These are phyloP conservation scores for Melanogaster broomeanus DNA, from an alignment of 768 basidiomycete genomes.

Conservation along the genomic window DNA sequence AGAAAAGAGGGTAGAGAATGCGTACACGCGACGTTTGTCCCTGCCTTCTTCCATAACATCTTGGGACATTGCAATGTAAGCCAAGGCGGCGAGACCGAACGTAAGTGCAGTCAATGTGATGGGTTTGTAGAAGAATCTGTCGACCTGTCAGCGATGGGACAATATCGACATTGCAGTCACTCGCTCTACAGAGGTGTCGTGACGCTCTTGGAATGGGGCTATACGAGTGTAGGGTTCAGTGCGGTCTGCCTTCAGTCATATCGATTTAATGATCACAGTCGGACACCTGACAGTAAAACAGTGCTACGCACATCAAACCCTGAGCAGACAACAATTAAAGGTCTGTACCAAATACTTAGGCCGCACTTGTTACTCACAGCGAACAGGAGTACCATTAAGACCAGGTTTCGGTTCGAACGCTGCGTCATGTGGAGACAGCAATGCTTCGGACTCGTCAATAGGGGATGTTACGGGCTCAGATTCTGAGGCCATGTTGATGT, in stretches of 20 bases:
- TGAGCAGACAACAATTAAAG: slow-evolving; percentile 29
- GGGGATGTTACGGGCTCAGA: slow-evolving; percentile 39
- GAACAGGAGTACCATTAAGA: slow-evolving; percentile 70
- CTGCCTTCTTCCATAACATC: slow-evolving; percentile 83
- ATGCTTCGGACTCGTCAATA: slow-evolving; percentile 63
- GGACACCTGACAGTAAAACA: slow-evolving; percentile 4
- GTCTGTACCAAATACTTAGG: neutral
- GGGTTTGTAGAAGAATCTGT: slow-evolving; percentile 87
- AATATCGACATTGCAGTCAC: slow-evolving; percentile 17
- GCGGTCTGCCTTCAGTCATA: slow-evolving; percentile 64
- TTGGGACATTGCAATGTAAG: slow-evolving; percentile 81
- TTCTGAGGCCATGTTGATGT: slow-evolving; percentile 18
- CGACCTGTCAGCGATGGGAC: slow-evolving; percentile 4
- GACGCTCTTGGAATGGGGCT: slow-evolving; percentile 78
- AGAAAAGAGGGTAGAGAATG: slow-evolving; percentile 8
- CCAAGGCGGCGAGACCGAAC: slow-evolving; percentile 63
- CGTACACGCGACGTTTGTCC: slow-evolving; percentile 81
- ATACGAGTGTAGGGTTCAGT: slow-evolving; percentile 84
- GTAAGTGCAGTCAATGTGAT: slow-evolving; percentile 76
- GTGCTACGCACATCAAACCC: slow-evolving; percentile 79
- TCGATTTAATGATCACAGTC: slow-evolving; percentile 17
- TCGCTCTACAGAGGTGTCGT: slow-evolving; percentile 83
- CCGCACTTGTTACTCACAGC: slow-evolving; percentile 57
- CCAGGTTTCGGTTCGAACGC: slow-evolving; percentile 82
- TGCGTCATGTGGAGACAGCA: slow-evolving; percentile 49